These are phyloP conservation scores for Phytophthora tubulina DNA, from an alignment of 352 stramenopile species.

Conservation along the genomic window DNA sequence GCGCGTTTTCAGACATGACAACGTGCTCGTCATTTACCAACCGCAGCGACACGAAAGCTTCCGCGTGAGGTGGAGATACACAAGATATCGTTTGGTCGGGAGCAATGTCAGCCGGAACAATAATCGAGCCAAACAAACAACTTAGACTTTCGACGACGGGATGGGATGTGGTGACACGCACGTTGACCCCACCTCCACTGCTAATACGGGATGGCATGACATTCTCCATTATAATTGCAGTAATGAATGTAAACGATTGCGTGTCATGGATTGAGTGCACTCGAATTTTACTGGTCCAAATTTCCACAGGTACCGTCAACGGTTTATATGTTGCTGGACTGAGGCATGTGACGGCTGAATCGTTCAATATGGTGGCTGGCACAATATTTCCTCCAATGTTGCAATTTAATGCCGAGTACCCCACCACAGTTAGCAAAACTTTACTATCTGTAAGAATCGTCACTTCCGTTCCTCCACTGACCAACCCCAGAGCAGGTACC, in stretches of 20 bases:
- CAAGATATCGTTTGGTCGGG: slow-evolving; percentile 36
- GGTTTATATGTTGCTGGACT: slow-evolving; percentile 35
- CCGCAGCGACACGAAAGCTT: slow-evolving; percentile 34
- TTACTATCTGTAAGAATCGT: slow-evolving; percentile 41
- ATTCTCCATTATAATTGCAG: slow-evolving; percentile 30
- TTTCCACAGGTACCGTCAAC: slow-evolving; percentile 39
- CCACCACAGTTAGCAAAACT: slow-evolving; percentile 19
- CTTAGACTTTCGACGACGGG: slow-evolving; percentile 29
- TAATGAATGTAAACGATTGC: slow-evolving; percentile 28
- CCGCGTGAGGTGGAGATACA: slow-evolving; percentile 37
- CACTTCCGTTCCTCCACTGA: slow-evolving; percentile 29
- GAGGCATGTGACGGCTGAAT: slow-evolving; percentile 37
- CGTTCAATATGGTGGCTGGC: slow-evolving; percentile 25
- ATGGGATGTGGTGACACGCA: slow-evolving; percentile 33
- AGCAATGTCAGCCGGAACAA: slow-evolving; percentile 31
- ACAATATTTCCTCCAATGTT: slow-evolving; percentile 40
- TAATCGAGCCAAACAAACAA: slow-evolving; percentile 49
- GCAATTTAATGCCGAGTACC: slow-evolving; percentile 40
- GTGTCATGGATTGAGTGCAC: slow-evolving; percentile 12
- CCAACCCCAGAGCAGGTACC: slow-evolving; percentile 23
- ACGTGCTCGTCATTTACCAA: slow-evolving; percentile 28
- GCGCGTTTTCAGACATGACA: slow-evolving; percentile 50
- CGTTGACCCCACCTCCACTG: slow-evolving; percentile 21
- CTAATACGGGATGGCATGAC: slow-evolving; percentile 27
- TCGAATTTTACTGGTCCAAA: slow-evolving; percentile 18